phyloP scores from a whole-genome alignment of 2,329 filamentous ascomycete genomes.

The Diplodia scrobiculata region DNA sequence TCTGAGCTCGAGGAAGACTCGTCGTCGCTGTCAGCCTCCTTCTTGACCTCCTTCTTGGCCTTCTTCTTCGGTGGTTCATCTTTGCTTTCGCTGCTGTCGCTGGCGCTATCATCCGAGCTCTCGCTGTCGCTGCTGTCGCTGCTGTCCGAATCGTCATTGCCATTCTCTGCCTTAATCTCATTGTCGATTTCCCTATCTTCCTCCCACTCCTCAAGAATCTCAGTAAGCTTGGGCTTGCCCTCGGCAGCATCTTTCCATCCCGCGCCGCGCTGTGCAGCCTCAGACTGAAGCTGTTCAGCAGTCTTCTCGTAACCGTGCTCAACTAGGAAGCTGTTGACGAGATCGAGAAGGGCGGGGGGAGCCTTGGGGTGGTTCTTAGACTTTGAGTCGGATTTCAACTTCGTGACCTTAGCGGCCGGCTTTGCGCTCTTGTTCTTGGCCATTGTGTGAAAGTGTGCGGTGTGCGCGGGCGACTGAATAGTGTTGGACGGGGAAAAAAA shows the following conservation, averaged over 20 bases:
- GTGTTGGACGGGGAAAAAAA: neutral
- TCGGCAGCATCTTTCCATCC: slow-evolving; percentile 29
- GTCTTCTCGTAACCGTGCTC: slow-evolving; percentile 41
- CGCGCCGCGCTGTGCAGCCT: slow-evolving; percentile 27
- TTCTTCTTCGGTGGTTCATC: slow-evolving; percentile 35
- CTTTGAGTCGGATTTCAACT: slow-evolving; percentile 9
- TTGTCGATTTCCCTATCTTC: slow-evolving; percentile 25
- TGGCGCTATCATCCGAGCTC: slow-evolving; percentile 31
- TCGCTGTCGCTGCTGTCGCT: slow-evolving; percentile 30
- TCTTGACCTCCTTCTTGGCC: slow-evolving; percentile 35
- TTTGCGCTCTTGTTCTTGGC: slow-evolving; percentile 29
- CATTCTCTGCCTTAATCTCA: slow-evolving; percentile 14
- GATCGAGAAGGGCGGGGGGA: slow-evolving; percentile 37
- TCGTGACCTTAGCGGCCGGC: slow-evolving; percentile 18
- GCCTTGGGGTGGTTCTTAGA: slow-evolving; percentile 31
- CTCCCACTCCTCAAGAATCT: slow-evolving; percentile 39
- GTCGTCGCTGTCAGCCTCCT: slow-evolving; percentile 33
- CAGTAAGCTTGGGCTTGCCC: slow-evolving; percentile 34
- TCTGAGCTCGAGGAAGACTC: slow-evolving; percentile 22
- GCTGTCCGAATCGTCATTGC: slow-evolving; percentile 11
- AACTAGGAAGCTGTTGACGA: slow-evolving; percentile 42
- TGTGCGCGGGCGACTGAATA: neutral
- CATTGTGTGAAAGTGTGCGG: slow-evolving; percentile 6
- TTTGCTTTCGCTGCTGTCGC: slow-evolving; percentile 30
- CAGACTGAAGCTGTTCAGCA: slow-evolving; percentile 36